These are phyloP conservation scores for Vicia sativa DNA, from an alignment of 306 rosid genomes.

Conservation along the genomic window DNA sequence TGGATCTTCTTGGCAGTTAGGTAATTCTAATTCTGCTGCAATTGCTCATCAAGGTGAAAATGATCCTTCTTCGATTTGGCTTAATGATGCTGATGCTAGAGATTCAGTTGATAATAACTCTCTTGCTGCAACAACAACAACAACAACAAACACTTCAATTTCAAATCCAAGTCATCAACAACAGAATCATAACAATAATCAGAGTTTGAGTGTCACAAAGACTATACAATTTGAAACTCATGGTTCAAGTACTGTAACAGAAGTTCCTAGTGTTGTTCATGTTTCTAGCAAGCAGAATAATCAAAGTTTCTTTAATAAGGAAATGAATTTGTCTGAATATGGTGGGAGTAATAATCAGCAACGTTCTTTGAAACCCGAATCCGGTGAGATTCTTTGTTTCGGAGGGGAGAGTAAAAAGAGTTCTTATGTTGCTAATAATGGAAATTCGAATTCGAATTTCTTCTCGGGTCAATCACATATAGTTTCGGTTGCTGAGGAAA, in stretches of 20 bases:
- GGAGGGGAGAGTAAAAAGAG: conserved; percentile 74
- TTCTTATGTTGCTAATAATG: conserved; percentile 36
- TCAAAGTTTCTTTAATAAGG: conserved; percentile 63
- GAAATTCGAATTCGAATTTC: conserved; percentile 46
- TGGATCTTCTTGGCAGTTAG: conserved; percentile 67
- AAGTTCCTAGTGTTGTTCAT: conserved; percentile 60
- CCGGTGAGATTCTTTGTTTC: conserved; percentile 81
- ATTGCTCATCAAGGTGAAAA: conserved; percentile 71
- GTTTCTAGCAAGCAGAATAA: conserved; percentile 49
- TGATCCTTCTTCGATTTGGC: conserved; percentile 85
- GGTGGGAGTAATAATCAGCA: conserved; percentile 44
- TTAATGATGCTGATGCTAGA: conserved; percentile 65
- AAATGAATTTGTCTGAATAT: conserved; percentile 69
- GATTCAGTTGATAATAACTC: conserved; percentile 45
- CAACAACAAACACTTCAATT: neutral
- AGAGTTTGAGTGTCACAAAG: conserved; percentile 34
- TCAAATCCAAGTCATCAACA: conserved; percentile 37
- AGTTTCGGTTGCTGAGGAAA: conserved; percentile 46
- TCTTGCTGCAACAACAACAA: conserved; percentile 17
- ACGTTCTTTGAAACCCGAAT: conserved; percentile 71
- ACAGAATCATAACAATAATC: conserved; percentile 16
- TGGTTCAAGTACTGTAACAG: conserved; percentile 62
- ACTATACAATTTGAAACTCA: conserved; percentile 61
- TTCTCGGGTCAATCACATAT: conserved; percentile 59
- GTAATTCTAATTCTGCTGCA: conserved; percentile 20